Percentiles rank a stretch among this genome's conserved stretches.
Conservation (phyloP, 2,329 filamentous ascomycete genomes). For the Macrophomina tecta region DNA sequence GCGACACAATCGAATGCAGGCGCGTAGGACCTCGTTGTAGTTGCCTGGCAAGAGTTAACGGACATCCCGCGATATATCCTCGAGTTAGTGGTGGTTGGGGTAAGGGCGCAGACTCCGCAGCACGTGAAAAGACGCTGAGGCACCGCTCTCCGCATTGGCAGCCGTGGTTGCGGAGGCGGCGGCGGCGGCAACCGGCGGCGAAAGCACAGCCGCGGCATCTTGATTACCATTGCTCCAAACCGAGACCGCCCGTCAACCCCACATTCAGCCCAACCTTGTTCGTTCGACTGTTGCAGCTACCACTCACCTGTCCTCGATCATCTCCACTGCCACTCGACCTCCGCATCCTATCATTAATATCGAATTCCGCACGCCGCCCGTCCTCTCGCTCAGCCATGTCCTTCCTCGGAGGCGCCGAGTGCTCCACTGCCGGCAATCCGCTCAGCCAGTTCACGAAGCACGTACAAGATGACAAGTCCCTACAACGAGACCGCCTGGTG, state of each 20-base stretch:
- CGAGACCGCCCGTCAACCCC: constrained; percentile 11
- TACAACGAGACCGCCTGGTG: constrained; percentile 88
- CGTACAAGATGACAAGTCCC: constrained; percentile 91
- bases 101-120: no score
- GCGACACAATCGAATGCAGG: no score
- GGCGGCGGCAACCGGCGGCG: constrained; percentile 5
- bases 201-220: constrained; percentile 21
- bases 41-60: no score
- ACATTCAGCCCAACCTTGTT: background rate
- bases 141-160: constrained; percentile 12
- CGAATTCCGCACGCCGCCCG: background rate
- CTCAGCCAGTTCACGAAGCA: constrained; percentile 98
- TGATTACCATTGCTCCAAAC: constrained; percentile 15
- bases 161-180: background rate
- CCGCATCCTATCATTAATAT: background rate
- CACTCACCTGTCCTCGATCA: background rate
- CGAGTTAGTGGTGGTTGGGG: no score
- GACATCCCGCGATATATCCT: no score
- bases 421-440: constrained; percentile 94
- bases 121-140: constrained; percentile 6
- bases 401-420: constrained; percentile 94
- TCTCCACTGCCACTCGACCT: no score
- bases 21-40: no score
- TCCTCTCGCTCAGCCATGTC: constrained; percentile 69
- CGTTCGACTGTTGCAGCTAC: constrained; percentile 1